Base-by-base conservation (phyloP, 148 eudicot species). In the Heliamphora exappendiculata region DNA sequence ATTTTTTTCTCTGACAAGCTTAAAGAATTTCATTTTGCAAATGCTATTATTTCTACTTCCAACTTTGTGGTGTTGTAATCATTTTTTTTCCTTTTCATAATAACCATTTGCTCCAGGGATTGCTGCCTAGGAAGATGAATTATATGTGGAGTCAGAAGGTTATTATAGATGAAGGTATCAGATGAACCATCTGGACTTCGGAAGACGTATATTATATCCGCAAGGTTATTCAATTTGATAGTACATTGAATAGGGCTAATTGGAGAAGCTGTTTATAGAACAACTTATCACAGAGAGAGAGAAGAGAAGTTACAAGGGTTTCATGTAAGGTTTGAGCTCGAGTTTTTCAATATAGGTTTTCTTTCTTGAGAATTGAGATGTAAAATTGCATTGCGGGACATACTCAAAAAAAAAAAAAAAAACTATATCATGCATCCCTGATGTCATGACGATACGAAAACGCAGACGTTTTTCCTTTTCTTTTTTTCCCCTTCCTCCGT, bases 81-180 rank as follows among this genome's bases (percentile, higher is more conserved):
- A 28, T 70, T 16, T 29, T 0, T 49, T 33, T 49, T 47, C 29
- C 0, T 5, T 4, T 54, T 54, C 14, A 0, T 22, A n/a, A 13
- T 42, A 7, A 49, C 24, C 28, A n/a, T 47, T 47, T 70, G 39
- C 39, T 70, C 57, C 73, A 70, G 73, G 70, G 81, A 85, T 88
- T 75, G 91, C 88, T 82, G 85, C 89, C 76, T 89, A 89, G 90
- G 89, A 83, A 80, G 69, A 77, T n/a, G 29, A 72, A 78, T 70
- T 60, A 57, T 70, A 66, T 66, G 69, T n/a, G 70, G 54, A 55
- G 74, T 29, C 31, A 4, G 73, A 74, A 72, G 24, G 63, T 64
- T 65, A 45, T 22, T 34, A 57, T 82, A 80, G 73, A 65, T 49
- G 75, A 53, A 69, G 74, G 41, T 24, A 76, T 70, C 55, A 77